Evolutionary conservation across 176 grass and related monocot species (phyloP).

Genomic region (Oryza meridionalis): DNA sequence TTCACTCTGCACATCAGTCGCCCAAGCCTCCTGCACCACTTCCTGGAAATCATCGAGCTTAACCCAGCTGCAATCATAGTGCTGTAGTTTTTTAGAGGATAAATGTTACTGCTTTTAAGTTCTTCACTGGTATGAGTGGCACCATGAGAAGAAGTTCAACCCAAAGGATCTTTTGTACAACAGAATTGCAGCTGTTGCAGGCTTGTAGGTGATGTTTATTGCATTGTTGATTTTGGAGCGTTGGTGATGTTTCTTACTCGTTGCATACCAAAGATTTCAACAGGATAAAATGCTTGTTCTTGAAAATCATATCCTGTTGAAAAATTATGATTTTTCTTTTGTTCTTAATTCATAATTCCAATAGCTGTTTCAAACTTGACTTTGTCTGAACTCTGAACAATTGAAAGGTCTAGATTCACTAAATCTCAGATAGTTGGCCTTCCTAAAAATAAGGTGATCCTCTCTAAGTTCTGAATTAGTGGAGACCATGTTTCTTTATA

Average conservation of each 20-base stretch:
- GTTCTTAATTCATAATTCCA: neutral
- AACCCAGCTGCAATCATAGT: too few species aligned
- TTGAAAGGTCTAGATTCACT: too few species aligned
- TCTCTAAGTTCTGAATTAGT: neutral
- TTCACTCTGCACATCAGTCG: fast-evolving
- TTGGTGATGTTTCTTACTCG: neutral
- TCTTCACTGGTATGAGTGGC: neutral
- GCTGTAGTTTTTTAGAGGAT: too few species aligned
- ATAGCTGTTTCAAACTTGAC: neutral
- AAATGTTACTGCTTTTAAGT: too few species aligned
- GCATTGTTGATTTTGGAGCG: neutral
- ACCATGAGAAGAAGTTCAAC: neutral
- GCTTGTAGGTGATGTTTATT: too few species aligned
- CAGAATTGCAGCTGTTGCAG: too few species aligned
- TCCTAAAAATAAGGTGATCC: neutral
- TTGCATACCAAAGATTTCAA: neutral
- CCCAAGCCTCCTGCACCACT: neutral
- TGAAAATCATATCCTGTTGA: neutral
- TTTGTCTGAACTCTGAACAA: neutral
- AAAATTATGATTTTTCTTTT: neutral
- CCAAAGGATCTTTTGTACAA: neutral
- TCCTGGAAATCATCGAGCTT: neutral
- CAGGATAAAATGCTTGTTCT: neutral
- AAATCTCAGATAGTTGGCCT: neutral
- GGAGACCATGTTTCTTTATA: neutral